Base-by-base conservation (phyloP, 2,329 filamentous ascomycete genomes). In the Apiospora sp. region DNA sequence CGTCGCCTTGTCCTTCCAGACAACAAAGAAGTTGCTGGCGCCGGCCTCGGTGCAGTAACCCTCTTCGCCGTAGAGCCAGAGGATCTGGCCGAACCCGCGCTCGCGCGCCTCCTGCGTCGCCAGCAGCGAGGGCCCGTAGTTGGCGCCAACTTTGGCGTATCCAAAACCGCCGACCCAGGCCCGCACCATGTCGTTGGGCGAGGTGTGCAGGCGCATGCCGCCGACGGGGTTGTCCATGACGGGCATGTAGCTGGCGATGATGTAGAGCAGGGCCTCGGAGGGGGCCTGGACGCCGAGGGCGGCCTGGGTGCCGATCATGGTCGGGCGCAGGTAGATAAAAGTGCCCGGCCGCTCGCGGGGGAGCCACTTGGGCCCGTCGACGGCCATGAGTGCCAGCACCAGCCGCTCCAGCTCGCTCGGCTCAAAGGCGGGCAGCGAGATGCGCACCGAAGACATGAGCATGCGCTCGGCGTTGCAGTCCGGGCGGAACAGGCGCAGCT, bases 131-230 rank as follows among this genome's bases (percentile, higher is more conserved):
- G 95, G 95, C 0, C 95, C 95, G 82, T 98, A 98, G 86, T 98
- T 98, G 74, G 95, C 95, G 71, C 95, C 95, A 46, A 98, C 90
- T 84, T 98, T 98, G 74, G 95, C 94, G 80, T 93, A 95, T 0
- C 95, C 95, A 81, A 97, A 97, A 13, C 96, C 95, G 74, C 95
- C 95, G 27, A 94, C 94, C 95, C 95, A 98, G 16, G 95, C 95
- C 76, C 95, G 92, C 72, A 97, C 91, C 86, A 92, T 94, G 82
- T 97, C 94, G 76, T 95, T 91, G 71, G 90, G 89, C 67, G 90
- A 93, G 0, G 95, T 96, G 80, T 96, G 89, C 67, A 97, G 89
- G 78, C 89, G 92, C 87, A 97, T 88, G 75, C 90, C 90, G 46
- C 87, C 88, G 0, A 80, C 76, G 6, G 86, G 84, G 16, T 83